These are phyloP conservation scores for Endocladia muricata DNA, from an alignment of 31 red algal genomes.

Conservation along the genomic window DNA sequence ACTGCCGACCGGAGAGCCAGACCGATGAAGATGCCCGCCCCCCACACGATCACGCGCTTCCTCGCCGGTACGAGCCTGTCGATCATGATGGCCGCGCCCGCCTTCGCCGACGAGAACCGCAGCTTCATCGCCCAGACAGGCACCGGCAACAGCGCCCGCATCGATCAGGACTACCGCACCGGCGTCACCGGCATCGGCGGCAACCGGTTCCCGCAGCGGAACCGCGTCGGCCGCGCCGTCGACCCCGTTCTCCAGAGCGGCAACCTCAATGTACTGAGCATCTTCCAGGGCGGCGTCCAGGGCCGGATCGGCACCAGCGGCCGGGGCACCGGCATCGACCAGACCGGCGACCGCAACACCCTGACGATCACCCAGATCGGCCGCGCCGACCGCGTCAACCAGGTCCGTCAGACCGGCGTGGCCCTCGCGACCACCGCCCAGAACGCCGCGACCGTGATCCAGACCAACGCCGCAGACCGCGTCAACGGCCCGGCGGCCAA, in stretches of 20 bases:
- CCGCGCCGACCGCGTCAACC: neutral
- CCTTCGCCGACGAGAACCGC: neutral
- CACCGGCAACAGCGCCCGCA: neutral
- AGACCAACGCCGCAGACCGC: no score
- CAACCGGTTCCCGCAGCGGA: no score
- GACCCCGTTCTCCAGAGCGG: no score
- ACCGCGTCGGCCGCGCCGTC: neutral
- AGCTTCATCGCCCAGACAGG: neutral
- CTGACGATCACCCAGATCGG: neutral
- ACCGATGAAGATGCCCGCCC: neutral
- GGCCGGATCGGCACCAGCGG: no score
- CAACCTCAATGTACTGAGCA: no score
- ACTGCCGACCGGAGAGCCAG: no score
- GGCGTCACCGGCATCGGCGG: no score
- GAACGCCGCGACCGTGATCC: neutral
- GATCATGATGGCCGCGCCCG: neutral
- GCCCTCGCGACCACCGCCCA: no score
- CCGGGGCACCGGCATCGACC: neutral
- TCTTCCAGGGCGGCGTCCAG: no score
- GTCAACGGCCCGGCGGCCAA: no score
- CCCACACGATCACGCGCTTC: neutral
- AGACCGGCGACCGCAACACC: neutral
- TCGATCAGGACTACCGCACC: neutral
- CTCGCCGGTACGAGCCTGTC: neutral
- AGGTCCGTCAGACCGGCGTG: neutral